These are phyloP conservation scores for Sicyos edulis DNA, from an alignment of 306 rosid genomes.

Conservation along the genomic window DNA sequence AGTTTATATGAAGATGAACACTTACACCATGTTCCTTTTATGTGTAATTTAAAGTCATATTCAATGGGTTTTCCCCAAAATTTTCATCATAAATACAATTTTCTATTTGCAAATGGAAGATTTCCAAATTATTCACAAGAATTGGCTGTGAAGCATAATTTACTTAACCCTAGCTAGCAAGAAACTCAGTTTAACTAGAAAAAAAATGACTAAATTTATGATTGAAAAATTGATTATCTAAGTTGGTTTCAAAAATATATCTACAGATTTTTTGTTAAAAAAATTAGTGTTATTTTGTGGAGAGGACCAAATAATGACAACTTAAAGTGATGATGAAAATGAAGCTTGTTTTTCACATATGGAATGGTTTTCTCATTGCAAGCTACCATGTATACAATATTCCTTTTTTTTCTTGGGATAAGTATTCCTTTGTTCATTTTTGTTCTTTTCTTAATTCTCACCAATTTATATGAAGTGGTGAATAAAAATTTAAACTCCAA, in stretches of 20 bases:
- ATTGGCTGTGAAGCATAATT: neutral
- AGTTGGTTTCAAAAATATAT: neutral
- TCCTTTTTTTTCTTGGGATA: neutral
- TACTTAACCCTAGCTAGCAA: neutral
- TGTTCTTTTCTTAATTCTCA: neutral
- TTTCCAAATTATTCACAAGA: neutral
- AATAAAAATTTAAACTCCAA: neutral
- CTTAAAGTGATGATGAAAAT: conserved; percentile 15
- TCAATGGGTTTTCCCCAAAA: neutral
- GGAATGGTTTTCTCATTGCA: conserved; percentile 7
- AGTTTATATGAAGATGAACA: neutral
- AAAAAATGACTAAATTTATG: neutral
- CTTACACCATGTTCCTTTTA: neutral
- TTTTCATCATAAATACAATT: neutral
- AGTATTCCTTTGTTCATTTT: neutral
- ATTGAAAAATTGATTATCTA: neutral
- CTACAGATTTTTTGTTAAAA: neutral
- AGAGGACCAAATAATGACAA: conserved; percentile 5
- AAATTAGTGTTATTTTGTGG: neutral
- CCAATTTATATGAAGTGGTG: neutral
- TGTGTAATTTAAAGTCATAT: neutral
- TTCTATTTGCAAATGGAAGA: neutral
- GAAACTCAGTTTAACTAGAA: neutral
- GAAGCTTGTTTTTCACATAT: neutral
- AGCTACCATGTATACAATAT: conserved; percentile 16